phyloP scores from a whole-genome alignment of 805 yeast genomes.

The Nakazawaea ishiwadae region DNA sequence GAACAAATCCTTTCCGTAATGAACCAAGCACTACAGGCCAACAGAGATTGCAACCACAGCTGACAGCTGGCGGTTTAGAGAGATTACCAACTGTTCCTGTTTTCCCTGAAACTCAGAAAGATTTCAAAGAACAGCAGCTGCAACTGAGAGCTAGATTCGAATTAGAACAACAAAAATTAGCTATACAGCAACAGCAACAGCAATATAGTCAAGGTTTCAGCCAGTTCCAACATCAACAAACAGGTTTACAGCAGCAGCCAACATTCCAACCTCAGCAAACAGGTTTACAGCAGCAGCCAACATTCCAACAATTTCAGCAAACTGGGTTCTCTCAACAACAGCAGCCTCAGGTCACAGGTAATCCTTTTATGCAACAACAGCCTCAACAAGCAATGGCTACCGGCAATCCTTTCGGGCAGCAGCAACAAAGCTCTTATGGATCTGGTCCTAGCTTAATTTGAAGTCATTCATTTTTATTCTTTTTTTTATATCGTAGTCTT shows the following conservation, averaged over 20 bases:
- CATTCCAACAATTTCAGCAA: slow-evolving; percentile 6
- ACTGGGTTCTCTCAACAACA: neutral
- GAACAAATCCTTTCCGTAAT: slow-evolving; percentile 50
- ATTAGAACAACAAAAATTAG: slow-evolving; percentile 20
- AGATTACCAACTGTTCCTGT: slow-evolving; percentile 51
- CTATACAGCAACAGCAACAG: slow-evolving; percentile 22
- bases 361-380: slow-evolving; percentile 7
- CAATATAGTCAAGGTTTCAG: slow-evolving; percentile 13
- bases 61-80: slow-evolving; percentile 63
- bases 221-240: slow-evolving; percentile 7
- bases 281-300: slow-evolving; percentile 4
- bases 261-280: slow-evolving; percentile 1
- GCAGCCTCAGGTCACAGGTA: slow-evolving; percentile 9
- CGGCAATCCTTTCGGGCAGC: slow-evolving; percentile 11
- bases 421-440: neutral
- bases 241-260: slow-evolving; percentile 4
- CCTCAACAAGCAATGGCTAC: slow-evolving; percentile 7
- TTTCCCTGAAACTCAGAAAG: slow-evolving; percentile 44
- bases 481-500: neutral
- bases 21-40: slow-evolving; percentile 24
- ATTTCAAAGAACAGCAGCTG: slow-evolving; percentile 18
- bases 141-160: slow-evolving; percentile 13
- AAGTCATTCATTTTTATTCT: neutral
- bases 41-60: slow-evolving; percentile 35
- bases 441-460: slow-evolving; percentile 7